A percentile compares a stretch with the other conserved stretches of the same genome.
Evolutionary conservation across 805 yeast genomes (phyloP).

Genomic region (Pichia nakasei): DNA sequence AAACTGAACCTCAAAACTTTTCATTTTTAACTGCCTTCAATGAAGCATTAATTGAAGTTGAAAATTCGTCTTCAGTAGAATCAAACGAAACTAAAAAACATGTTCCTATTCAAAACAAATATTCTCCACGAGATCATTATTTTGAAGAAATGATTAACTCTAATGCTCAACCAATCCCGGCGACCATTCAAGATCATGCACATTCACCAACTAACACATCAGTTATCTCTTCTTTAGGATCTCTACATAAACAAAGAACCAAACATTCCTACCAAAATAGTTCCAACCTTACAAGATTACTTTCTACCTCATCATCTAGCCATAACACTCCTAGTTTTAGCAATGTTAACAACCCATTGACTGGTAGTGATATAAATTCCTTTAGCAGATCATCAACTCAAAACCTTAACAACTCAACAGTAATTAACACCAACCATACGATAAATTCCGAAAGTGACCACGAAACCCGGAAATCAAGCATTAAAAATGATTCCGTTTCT

Average conservation of each 20-base stretch:
- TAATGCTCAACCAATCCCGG: not conserved
- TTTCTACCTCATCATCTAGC: conserved; percentile 8
- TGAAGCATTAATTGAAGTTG: conserved; percentile 26
- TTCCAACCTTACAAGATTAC: conserved; percentile 16
- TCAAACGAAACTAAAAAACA: not conserved
- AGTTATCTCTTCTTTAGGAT: conserved; percentile 13
- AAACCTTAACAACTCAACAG: not conserved
- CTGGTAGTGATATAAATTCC: not conserved
- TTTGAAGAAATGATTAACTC: conserved; percentile 10
- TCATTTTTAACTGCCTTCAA: conserved; percentile 29
- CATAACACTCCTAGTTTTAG: not conserved
- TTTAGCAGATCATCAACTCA: not conserved
- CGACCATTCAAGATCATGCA: not conserved
- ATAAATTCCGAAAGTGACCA: not conserved
- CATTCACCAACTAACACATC: conserved; percentile 15
- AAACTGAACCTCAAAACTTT: conserved; percentile 1
- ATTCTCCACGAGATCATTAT: conserved; percentile 4
- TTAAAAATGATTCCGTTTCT: not conserved
- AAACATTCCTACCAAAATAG: conserved; percentile 13
- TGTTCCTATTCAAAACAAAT: not conserved
- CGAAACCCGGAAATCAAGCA: not conserved
- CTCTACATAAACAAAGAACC: conserved; percentile 14
- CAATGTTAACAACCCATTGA: not conserved
- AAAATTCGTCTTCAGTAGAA: conserved; percentile 8
- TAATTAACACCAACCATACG: too few relatives aligned